These are phyloP conservation scores for Phytophthora idaei DNA, from an alignment of 352 stramenopile genomes.

Conservation along the genomic window DNA sequence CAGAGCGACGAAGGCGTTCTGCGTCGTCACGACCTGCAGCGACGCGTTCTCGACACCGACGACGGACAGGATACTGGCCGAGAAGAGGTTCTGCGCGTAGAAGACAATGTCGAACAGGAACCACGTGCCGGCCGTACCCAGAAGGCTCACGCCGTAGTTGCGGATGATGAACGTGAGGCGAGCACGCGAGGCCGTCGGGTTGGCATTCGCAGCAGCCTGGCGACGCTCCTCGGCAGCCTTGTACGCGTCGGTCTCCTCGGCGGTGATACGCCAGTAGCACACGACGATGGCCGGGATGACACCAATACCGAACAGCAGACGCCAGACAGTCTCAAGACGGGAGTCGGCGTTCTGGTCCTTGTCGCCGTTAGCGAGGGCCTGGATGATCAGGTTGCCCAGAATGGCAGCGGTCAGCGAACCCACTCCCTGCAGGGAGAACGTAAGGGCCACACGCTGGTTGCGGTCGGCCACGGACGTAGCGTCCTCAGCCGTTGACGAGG, in stretches of 20 bases:
- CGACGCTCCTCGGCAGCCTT: conserved; percentile 43
- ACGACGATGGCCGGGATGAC: conserved; percentile 65
- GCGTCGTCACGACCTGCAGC: conserved; percentile 56
- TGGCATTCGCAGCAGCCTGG: background rate
- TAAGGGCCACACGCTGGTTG: conserved; percentile 57
- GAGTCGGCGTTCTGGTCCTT: conserved; percentile 41
- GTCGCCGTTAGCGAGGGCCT: conserved; percentile 42
- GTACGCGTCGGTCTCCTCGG: conserved; percentile 58
- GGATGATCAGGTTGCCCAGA: conserved; percentile 66
- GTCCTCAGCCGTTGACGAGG: conserved; percentile 60
- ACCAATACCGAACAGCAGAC: conserved; percentile 66
- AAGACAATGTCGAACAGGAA: conserved; percentile 90
- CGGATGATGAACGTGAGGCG: conserved; percentile 50
- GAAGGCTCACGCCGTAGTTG: conserved; percentile 54
- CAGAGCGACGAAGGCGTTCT: conserved; percentile 62
- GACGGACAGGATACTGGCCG: conserved; percentile 65
- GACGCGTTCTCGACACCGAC: conserved; percentile 58
- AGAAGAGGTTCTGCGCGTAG: conserved; percentile 83
- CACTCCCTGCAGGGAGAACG: conserved; percentile 71
- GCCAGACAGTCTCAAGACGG: conserved; percentile 70
- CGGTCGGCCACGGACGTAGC: conserved; percentile 46
- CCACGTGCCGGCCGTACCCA: conserved; percentile 80
- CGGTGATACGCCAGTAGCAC: conserved; percentile 66
- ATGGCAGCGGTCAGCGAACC: conserved; percentile 58
- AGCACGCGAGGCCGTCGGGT: conserved; percentile 1